Evolutionary conservation across 352 stramenopile genomes (phyloP).

Genomic region (Pythium inflatum): DNA sequence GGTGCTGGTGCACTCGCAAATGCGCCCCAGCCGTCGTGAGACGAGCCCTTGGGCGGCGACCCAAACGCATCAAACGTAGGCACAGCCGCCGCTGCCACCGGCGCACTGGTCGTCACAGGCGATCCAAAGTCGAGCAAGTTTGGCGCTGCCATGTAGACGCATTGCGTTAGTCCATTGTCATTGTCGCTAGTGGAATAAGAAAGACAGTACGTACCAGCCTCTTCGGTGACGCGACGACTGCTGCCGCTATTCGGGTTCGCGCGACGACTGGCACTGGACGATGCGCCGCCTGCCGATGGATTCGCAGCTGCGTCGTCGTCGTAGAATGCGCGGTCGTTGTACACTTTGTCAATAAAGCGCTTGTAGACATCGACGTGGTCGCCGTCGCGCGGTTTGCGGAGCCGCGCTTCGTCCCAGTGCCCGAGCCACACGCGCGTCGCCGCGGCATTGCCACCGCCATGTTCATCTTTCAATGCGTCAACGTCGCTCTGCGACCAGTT

Average conservation of each 20-base stretch:
- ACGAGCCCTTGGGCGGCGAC: conserved; percentile 20
- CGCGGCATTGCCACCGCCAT: conserved; percentile 88
- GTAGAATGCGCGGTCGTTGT: conserved; percentile 84
- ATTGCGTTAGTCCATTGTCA: not conserved
- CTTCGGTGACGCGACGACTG: too few species aligned
- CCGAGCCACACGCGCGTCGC: conserved; percentile 87
- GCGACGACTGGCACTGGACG: not conserved
- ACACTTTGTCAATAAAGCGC: conserved; percentile 83
- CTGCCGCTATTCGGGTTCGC: too few species aligned
- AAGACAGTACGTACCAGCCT: too few species aligned
- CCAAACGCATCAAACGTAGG: conserved; percentile 53
- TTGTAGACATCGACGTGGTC: conserved; percentile 88
- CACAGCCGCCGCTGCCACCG: conserved; percentile 23
- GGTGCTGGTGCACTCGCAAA: conserved; percentile 40
- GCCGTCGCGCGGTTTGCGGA: conserved; percentile 73
- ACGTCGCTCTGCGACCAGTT: conserved; percentile 94
- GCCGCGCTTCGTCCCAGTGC: conserved; percentile 69
- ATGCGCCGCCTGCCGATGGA: too few species aligned
- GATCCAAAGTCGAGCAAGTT: conserved; percentile 69
- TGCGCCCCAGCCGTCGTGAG: conserved; percentile 33
- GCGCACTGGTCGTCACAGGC: conserved; percentile 26
- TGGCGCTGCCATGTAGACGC: too few species aligned
- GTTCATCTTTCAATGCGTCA: conserved; percentile 81
- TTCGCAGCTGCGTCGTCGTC: too few species aligned
- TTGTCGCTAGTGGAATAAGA: not conserved